Percentiles rank a stretch among this genome's conserved stretches.
These are phyloP conservation scores for Aspergillus candidus DNA, from an alignment of 2,329 filamentous ascomycete genomes.

Conservation along the genomic window DNA sequence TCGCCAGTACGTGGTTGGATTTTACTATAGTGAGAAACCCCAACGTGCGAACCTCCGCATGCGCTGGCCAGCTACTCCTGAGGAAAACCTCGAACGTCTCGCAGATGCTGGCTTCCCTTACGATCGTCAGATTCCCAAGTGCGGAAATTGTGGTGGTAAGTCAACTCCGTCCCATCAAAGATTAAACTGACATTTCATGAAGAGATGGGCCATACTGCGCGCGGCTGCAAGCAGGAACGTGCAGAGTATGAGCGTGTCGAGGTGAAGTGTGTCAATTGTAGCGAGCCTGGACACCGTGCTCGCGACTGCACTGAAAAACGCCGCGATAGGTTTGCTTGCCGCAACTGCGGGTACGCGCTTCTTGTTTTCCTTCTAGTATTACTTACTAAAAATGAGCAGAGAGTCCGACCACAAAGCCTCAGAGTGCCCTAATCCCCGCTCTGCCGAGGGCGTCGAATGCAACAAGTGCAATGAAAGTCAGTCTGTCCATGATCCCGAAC, in stretches of 20 bases:
- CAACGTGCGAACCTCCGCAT: constrained; percentile 42
- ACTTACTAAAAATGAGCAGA: constrained; percentile 23
- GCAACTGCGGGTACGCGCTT: constrained; percentile 45
- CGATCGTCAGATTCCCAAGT: constrained; percentile 47
- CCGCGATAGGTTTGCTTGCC: constrained; percentile 40
- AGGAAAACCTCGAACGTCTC: constrained; percentile 49
- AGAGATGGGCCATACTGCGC: constrained; percentile 46
- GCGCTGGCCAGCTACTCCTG: constrained; percentile 45
- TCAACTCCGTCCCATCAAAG: not conserved
- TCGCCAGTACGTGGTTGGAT: constrained; percentile 46
- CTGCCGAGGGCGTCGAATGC: constrained; percentile 41
- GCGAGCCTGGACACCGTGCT: constrained; percentile 42
- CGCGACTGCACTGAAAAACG: constrained; percentile 42
- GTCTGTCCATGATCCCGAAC: not conserved
- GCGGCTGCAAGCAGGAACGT: constrained; percentile 46
- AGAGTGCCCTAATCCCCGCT: constrained; percentile 44
- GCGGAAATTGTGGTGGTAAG: constrained; percentile 45
- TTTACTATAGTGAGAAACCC: constrained; percentile 43
- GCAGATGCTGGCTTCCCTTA: constrained; percentile 46
- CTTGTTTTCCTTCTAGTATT: not conserved
- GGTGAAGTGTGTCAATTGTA: constrained; percentile 49
- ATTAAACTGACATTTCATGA: not conserved
- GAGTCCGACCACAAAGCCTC: constrained; percentile 41
- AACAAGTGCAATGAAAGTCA: constrained; percentile 39
- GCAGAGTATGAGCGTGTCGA: constrained; percentile 33